A percentile compares a stretch with the other conserved stretches of the same genome.
phyloP scores from a whole-genome alignment of 208 protist species.

The Crithidia mellificae region DNA sequence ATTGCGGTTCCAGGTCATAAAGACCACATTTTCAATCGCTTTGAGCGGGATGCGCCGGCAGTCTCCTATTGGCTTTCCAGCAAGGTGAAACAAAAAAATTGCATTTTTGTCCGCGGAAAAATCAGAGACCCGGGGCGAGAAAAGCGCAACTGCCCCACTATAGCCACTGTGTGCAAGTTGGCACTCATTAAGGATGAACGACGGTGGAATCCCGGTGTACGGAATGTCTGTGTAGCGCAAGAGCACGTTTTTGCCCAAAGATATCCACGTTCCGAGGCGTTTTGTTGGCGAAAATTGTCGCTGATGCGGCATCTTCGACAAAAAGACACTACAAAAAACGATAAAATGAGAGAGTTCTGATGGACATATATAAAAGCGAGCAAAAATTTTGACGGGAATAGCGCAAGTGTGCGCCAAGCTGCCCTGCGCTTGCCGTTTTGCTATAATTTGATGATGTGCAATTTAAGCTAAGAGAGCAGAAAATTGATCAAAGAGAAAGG shows the following conservation, averaged over 20 bases:
- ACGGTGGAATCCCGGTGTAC: slow-evolving; percentile 29
- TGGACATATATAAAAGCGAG: too few species aligned
- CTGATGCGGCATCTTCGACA: slow-evolving; percentile 43
- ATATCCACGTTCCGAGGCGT: slow-evolving; percentile 64
- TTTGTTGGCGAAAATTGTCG: slow-evolving; percentile 46
- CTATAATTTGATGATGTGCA: too few species aligned
- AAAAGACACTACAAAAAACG: neutral
- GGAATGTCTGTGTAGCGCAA: slow-evolving; percentile 63
- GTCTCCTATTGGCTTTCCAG: neutral
- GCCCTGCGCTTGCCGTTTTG: neutral
- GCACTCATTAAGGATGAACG: slow-evolving; percentile 25
- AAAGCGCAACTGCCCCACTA: slow-evolving; percentile 61
- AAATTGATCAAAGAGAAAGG: too few species aligned
- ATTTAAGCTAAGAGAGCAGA: too few species aligned
- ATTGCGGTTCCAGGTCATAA: slow-evolving; percentile 67
- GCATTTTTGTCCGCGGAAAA: slow-evolving; percentile 28
- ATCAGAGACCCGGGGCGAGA: slow-evolving; percentile 22
- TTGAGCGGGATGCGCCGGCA: slow-evolving; percentile 29
- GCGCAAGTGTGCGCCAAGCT: too few species aligned
- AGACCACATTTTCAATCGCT: slow-evolving; percentile 54
- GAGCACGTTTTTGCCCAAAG: slow-evolving; percentile 51
- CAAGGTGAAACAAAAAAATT: slow-evolving; percentile 39
- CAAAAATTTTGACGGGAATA: too few species aligned
- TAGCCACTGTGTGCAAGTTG: slow-evolving; percentile 49
- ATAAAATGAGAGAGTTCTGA: too few species aligned